Base-by-base conservation (phyloP, 441 rosid genomes). In the Adansonia madagascariensis region DNA sequence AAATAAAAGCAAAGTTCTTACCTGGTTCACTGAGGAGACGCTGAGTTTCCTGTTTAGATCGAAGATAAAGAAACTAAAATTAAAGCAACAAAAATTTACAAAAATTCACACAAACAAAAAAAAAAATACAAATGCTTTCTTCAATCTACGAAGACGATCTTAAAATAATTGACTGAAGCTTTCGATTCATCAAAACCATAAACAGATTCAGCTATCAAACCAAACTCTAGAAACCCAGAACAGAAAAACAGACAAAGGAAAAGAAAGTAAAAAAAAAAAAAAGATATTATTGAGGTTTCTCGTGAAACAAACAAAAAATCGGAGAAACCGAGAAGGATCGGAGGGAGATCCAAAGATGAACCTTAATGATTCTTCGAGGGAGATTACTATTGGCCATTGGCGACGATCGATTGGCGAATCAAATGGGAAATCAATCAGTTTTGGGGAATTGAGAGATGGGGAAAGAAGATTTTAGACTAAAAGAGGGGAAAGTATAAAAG, bases 21-120 rank as follows among this genome's bases (percentile, higher is more conserved):
- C 99, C 98, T 44, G 99, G 98, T 78, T 95, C 99, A 73, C 99
- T 95, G 67, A 95, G 97, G 5, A 95, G 97, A 76, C 99, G 97
- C 75, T 94, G 99, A 68, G 99, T 95, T 89, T 95, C 99, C 98
- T 95, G 84, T 8, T 67, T 69, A 62, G 27, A 44, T 27, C 27
- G 56, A 71, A 60, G 75, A 75, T 60, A n/a, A 67, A 80, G 68
- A 73, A 73, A 39, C 7, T 6, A 15, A 78, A 77, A 73, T 77
- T 44, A 68, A n/a, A 39, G 31, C 68, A 74, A 35, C 12, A 24
- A 68, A 59, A 35, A 50, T 52, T 2, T 18, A 20, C 73, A 47
- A 61, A 35, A 57, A 43, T 20, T 44, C 44, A 22, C 1, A 14
- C 47, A 44, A 6, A 15, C 2, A 47, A 20, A 24, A 8, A 4